A percentile compares a stretch with the other conserved stretches of the same genome.
Evolutionary conservation across 2,329 filamentous ascomycete species (phyloP).

Genomic region (Moelleriella libera): DNA sequence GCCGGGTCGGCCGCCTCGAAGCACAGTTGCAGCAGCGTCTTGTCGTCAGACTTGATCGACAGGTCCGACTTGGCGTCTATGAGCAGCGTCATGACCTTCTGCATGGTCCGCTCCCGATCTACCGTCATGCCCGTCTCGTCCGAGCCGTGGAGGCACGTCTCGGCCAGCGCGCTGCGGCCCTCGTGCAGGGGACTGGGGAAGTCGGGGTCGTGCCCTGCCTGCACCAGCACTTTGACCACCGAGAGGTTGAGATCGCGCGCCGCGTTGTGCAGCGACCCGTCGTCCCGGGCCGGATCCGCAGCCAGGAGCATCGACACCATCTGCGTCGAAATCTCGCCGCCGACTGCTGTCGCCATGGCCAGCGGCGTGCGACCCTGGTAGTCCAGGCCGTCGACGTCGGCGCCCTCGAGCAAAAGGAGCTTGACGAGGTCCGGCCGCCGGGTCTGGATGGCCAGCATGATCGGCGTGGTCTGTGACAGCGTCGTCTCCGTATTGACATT

Average conservation of each 20-base stretch:
- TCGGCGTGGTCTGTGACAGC: constrained; percentile 37
- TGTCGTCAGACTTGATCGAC: constrained; percentile 38
- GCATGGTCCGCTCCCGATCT: constrained; percentile 37
- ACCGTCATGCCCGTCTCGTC: constrained; percentile 27
- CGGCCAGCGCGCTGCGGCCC: constrained; percentile 48
- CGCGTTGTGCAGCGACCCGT: constrained; percentile 54
- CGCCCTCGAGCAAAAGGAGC: constrained; percentile 39
- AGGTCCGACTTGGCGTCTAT: constrained; percentile 43
- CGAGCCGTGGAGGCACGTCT: constrained; percentile 44
- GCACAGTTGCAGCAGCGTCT: constrained; percentile 44
- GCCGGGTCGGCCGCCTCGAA: constrained; percentile 42
- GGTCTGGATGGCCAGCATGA: constrained; percentile 44
- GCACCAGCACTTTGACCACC: constrained; percentile 40
- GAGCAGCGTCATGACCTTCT: constrained; percentile 41
- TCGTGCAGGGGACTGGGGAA: constrained; percentile 49
- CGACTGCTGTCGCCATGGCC: constrained; percentile 41
- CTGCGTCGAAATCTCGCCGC: constrained; percentile 35
- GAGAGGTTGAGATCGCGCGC: constrained; percentile 43
- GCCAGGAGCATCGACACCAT: constrained; percentile 41
- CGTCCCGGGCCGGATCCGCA: constrained; percentile 42
- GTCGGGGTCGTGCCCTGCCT: constrained; percentile 47
- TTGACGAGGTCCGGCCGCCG: constrained; percentile 43
- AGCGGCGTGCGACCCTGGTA: constrained; percentile 42
- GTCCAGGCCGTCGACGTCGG: constrained; percentile 45
- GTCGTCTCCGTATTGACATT: constrained; percentile 42